Conservation (phyloP, 1,284 basidiomycete species). For the Cutaneotrichosporon arboriforme region DNA sequence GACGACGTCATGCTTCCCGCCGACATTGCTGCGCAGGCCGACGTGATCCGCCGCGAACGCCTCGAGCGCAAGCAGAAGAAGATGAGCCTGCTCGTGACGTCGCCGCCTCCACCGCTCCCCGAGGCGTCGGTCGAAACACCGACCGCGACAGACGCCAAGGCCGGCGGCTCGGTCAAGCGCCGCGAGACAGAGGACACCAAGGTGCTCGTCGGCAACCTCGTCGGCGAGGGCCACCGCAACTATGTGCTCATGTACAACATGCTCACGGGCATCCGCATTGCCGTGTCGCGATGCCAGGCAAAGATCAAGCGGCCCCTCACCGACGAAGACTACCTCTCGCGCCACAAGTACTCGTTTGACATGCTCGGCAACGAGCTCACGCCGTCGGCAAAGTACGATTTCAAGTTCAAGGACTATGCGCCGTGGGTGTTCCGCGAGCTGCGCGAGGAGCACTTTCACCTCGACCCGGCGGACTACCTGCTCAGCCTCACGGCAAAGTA, state of each 20-base stretch:
- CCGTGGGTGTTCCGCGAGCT: slow-evolving; percentile 96
- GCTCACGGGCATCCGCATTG: slow-evolving; percentile 95
- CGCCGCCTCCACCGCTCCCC: background rate
- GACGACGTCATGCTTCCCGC: slow-evolving; percentile 13
- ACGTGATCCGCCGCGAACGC: slow-evolving; percentile 71
- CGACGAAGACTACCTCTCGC: slow-evolving; percentile 78
- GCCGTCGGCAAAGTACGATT: slow-evolving; percentile 77
- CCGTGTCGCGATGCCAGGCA: slow-evolving; percentile 90
- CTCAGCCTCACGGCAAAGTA: slow-evolving; percentile 94
- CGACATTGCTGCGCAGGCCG: slow-evolving; percentile 76
- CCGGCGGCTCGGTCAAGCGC: background rate
- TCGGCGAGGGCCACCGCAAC: slow-evolving; percentile 95
- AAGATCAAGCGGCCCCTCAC: slow-evolving; percentile 82
- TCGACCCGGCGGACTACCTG: slow-evolving; percentile 96
- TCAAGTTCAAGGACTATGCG: slow-evolving; percentile 98
- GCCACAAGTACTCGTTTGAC: slow-evolving; percentile 96
- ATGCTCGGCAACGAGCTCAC: slow-evolving; percentile 98
- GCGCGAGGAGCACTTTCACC: slow-evolving; percentile 86
- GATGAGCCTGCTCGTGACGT: slow-evolving; percentile 41
- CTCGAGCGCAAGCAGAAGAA: slow-evolving; percentile 54
- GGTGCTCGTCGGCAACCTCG: slow-evolving; percentile 86
- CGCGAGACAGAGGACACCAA: slow-evolving; percentile 44
- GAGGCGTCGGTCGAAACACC: background rate
- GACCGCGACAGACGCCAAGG: slow-evolving; percentile 28
- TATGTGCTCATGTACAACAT: slow-evolving; percentile 99